Percentiles rank a stretch among this genome's conserved stretches.
Evolutionary conservation across 1,284 basidiomycete species (phyloP).

Genomic region (Erythrobasidium hasegawianum): DNA sequence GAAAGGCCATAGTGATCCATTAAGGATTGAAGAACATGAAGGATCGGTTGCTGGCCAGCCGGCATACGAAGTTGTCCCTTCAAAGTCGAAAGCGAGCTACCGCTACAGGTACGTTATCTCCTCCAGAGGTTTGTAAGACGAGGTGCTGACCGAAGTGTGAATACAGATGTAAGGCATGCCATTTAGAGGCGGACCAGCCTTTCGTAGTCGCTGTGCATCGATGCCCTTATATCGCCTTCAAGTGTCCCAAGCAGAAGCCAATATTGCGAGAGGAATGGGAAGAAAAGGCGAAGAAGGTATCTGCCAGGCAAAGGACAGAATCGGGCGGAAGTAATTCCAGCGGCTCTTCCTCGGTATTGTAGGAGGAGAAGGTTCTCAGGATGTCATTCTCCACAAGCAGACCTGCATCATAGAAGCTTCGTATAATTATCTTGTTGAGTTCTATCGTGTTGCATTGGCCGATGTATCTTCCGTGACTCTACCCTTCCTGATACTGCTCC

Average conservation of each 20-base stretch:
- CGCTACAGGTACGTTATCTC: neutral
- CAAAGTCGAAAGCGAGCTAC: neutral
- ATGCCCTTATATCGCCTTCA: conserved; percentile 18
- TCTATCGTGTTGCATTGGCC: neutral
- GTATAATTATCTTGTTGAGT: too few species aligned
- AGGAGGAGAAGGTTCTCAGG: too few species aligned
- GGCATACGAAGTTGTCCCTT: neutral
- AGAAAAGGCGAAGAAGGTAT: conserved; percentile 6
- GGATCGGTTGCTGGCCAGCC: conserved; percentile 10
- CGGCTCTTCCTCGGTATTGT: too few species aligned
- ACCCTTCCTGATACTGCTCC: conserved; percentile 10
- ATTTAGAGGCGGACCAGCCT: conserved; percentile 23
- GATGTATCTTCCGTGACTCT: conserved; percentile 24
- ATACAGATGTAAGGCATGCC: conserved; percentile 21
- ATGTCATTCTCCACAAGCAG: too few species aligned
- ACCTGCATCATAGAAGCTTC: too few species aligned
- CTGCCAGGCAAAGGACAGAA: too few species aligned
- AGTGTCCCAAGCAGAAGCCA: conserved; percentile 16
- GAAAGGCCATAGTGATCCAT: conserved; percentile 16
- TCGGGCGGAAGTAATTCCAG: too few species aligned
- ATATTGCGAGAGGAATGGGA: conserved; percentile 12
- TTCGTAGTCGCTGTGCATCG: conserved; percentile 28
- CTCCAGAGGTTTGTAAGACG: neutral
- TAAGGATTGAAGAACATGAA: conserved; percentile 26
- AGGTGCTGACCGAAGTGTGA: neutral